Evolutionary conservation across 108 stramenopile genomes (phyloP), one percentile per base, ranked within the genome.

Genomic region (Seminavis robusta): DNA sequence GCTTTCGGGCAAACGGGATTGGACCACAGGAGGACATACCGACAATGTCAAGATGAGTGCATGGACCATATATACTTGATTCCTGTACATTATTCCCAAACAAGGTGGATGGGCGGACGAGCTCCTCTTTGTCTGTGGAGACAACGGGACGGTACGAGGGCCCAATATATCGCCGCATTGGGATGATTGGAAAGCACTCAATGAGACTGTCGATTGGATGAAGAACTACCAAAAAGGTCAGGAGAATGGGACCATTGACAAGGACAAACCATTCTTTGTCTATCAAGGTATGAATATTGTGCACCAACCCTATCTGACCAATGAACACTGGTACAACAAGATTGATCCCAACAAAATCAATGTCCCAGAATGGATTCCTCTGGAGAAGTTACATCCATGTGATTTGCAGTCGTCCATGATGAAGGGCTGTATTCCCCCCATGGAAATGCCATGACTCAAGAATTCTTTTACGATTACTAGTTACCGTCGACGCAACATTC

Each of bases 281-380:
- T 66, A 66, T 39, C 56, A 56, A 34, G 65, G 65, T 0, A 58
- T 66, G 56, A 59, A 58, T 30, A 66, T 66, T 50, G 65, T 66
- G n/a, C 65, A 66, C 29, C 65, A 56, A 28, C 47, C 65, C n/a
- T 54, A 66, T 33, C 47, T 30, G 36, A 66, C 65, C 36, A 66
- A 48, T 45, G 11, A 44, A 21, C 45, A 44, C 24, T 66, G 56
- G 56, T 38, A 47, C 4, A n/a, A 48, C 2, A 27, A 33, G 25
- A 59, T 66, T 38, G 47, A 66, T 30, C 13, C 10, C 7, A 33
- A 34, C 39, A 59, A 58, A 27, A 49, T 66, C 19, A 11, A n/a
- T 9, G 57, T 50, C 6, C 65, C 65, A 7, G 31, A 27, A 3
- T 66, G 65, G 65, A 33, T 47, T 1, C 31, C 28, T 32, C 27